Conservation (phyloP, 1,139 yeast genomes). For the Candida glucosophila region DNA sequence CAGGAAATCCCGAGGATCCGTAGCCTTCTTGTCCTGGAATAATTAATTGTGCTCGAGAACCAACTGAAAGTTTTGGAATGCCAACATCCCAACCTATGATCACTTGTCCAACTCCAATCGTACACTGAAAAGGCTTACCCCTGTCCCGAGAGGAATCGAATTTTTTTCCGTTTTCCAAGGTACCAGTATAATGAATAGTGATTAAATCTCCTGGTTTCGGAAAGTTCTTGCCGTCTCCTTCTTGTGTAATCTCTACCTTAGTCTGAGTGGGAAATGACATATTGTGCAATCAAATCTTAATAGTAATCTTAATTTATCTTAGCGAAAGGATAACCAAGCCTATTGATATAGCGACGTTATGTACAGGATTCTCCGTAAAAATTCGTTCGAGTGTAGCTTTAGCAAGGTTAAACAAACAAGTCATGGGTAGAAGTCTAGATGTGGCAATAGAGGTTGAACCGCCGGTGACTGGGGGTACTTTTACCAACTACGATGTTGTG, state of each 20-base stretch:
- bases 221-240: conserved; percentile 78
- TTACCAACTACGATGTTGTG: conserved; percentile 44
- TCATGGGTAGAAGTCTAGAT: too few relatives aligned
- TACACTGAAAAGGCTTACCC: conserved; percentile 88
- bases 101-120: conserved; percentile 93
- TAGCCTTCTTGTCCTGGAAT: conserved; percentile 92
- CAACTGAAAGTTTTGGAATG: conserved; percentile 83
- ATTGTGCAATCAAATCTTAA: too few relatives aligned
- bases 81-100: conserved; percentile 96
- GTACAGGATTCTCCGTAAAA: too few relatives aligned
- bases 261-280: conserved; percentile 38
- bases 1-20: conserved; percentile 93
- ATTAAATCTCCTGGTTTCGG: conserved; percentile 83
- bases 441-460: conserved; percentile 32
- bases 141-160: conserved; percentile 93
- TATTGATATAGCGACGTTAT: too few relatives aligned
- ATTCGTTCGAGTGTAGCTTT: too few relatives aligned
- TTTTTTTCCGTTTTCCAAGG: conserved; percentile 87
- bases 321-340: too few relatives aligned
- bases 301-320: too few relatives aligned
- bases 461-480: conserved; percentile 32
- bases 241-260: conserved; percentile 36
- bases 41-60: conserved; percentile 85
- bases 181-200: conserved; percentile 92
- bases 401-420: too few relatives aligned